phyloP scores from a whole-genome alignment of 148 eudicot genomes.

The Chenopodium album region DNA sequence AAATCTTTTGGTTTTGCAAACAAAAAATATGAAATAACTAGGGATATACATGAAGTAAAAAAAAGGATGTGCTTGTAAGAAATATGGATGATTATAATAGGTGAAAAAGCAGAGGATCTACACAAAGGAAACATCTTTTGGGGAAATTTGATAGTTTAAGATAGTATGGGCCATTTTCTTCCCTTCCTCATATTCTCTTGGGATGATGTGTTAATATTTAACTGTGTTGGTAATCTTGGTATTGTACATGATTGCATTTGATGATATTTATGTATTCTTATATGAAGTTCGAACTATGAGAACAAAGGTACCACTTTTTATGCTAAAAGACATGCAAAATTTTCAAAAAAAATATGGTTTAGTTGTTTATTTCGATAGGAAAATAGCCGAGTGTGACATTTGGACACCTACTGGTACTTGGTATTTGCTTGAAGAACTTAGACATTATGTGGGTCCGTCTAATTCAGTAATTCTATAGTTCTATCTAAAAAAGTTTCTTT shows the following conservation, averaged over 20 bases:
- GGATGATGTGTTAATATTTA: not conserved
- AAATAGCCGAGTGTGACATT: not conserved
- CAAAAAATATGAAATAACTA: no score
- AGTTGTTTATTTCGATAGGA: no score
- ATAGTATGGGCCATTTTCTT: no score
- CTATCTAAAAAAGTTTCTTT: not conserved
- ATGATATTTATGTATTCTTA: not conserved
- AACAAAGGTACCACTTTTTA: not conserved
- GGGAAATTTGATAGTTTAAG: no score
- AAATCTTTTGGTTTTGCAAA: no score
- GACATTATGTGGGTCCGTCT: not conserved
- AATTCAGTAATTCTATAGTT: not conserved
- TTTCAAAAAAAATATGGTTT: not conserved
- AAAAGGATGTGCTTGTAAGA: no score
- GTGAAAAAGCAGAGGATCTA: no score
- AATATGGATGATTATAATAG: no score
- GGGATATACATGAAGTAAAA: no score
- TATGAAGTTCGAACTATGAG: not conserved
- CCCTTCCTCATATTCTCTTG: no score
- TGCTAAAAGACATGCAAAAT: not conserved
- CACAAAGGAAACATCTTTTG: no score
- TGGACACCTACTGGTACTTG: not conserved
- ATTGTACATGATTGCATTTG: not conserved
- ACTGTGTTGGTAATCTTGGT: not conserved
- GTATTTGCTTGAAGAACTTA: not conserved